A percentile compares a stretch with the other conserved stretches of the same genome.
Evolutionary conservation across 2,329 filamentous ascomycete genomes (phyloP).

Genomic region (Lomentospora prolificans): DNA sequence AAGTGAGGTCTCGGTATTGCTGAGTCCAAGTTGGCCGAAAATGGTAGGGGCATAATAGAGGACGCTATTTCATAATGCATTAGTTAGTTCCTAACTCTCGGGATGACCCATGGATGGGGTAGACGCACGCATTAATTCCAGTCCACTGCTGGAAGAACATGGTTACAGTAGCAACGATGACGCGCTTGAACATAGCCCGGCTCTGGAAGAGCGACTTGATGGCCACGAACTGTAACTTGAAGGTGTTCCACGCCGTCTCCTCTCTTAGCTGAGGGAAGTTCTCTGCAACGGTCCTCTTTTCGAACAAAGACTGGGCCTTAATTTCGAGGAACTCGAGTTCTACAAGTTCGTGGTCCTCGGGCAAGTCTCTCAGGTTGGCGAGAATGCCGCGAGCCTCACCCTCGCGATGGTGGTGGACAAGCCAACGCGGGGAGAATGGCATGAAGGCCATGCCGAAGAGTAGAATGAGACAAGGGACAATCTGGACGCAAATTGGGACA

Average conservation of each 20-base stretch:
- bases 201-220: conserved; percentile 55
- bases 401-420: conserved; percentile 60
- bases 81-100: neutral
- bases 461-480: conserved; percentile 56
- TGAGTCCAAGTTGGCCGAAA: conserved; percentile 56
- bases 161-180: conserved; percentile 51
- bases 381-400: conserved; percentile 55
- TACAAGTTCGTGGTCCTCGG: conserved; percentile 55
- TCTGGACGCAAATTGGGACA: conserved; percentile 61
- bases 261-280: conserved; percentile 57
- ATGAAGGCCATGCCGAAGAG: conserved; percentile 66
- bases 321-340: conserved; percentile 75
- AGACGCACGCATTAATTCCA: conserved; percentile 4
- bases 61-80: conserved; percentile 42
- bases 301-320: conserved; percentile 67
- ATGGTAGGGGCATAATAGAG: conserved; percentile 64
- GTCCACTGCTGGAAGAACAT: conserved; percentile 46
- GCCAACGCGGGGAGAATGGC: conserved; percentile 70
- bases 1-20: conserved; percentile 38
- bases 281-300: conserved; percentile 59
- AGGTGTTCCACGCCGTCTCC: conserved; percentile 50
- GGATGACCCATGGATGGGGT: neutral
- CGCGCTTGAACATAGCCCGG: conserved; percentile 56
- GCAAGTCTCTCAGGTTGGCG: conserved; percentile 51
- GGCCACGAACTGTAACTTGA: conserved; percentile 60